A percentile compares a stretch with the other conserved stretches of the same genome.
Evolutionary conservation across 805 yeast genomes (phyloP).

Genomic region (Dipodascus albidus): DNA sequence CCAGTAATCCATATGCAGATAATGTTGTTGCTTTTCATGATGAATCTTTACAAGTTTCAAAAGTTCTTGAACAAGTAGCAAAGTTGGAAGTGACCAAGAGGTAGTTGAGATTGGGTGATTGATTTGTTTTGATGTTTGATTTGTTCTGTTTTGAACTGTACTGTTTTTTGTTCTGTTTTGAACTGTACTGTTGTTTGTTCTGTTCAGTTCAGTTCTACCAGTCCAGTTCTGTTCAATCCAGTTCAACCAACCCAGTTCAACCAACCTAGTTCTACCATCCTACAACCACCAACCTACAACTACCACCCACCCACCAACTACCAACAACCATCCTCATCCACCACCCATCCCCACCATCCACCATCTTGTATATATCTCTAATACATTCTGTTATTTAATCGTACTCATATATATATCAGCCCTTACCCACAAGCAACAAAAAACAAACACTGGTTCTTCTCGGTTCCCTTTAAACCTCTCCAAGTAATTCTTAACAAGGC

Average conservation of each 20-base stretch:
- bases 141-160: background rate
- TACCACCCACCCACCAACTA: too few species aligned
- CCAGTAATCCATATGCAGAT: slow-evolving; percentile 74
- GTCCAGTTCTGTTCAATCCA: background rate
- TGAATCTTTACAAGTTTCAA: slow-evolving; percentile 37
- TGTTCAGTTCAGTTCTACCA: background rate
- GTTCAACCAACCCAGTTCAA: background rate
- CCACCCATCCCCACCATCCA: background rate
- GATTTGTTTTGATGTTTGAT: background rate
- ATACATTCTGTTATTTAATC: too few species aligned
- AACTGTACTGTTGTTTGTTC: background rate
- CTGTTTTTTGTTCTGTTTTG: background rate
- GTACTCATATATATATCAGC: too few species aligned
- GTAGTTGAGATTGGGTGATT: background rate
- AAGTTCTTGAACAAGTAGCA: background rate
- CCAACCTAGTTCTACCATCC: too few species aligned
- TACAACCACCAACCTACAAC: too few species aligned
- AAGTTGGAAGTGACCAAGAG: background rate
- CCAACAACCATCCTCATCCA: background rate
- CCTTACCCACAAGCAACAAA: background rate
- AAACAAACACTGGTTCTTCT: background rate
- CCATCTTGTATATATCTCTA: background rate
- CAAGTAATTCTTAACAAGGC: background rate
- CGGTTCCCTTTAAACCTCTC: too few species aligned
- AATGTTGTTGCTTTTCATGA: slow-evolving; percentile 82